These are phyloP conservation scores for Aspergillus chevalieri DNA, from an alignment of 2,329 filamentous ascomycete genomes.

Conservation along the genomic window DNA sequence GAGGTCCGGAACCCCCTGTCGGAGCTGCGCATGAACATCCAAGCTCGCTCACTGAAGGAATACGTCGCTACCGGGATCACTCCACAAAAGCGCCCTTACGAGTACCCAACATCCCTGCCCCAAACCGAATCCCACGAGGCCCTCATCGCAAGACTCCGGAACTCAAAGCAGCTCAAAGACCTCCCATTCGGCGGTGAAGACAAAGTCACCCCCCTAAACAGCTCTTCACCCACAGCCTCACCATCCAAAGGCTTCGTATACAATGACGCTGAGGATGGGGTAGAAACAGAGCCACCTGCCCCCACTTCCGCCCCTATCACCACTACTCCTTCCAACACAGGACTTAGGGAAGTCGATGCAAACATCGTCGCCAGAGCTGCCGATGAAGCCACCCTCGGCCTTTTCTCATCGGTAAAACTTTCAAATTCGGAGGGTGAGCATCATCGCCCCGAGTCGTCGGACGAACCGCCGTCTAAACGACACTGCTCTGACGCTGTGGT, in stretches of 20 bases:
- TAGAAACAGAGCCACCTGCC: conserved; percentile 26
- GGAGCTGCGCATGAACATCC: conserved; percentile 64
- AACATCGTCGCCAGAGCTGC: conserved; percentile 37
- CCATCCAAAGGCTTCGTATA: conserved; percentile 50
- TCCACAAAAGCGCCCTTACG: conserved; percentile 72
- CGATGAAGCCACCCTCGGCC: conserved; percentile 8
- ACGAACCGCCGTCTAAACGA: conserved; percentile 19
- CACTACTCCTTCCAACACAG: conserved; percentile 32
- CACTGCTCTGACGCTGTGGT: conserved; percentile 22
- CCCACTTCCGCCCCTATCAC: conserved; percentile 10
- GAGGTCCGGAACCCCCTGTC: conserved; percentile 63
- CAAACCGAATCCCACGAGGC: conserved; percentile 61
- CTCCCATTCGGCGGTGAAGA: conserved; percentile 28
- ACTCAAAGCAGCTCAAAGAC: conserved; percentile 28
- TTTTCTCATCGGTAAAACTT: conserved; percentile 6
- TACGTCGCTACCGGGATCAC: conserved; percentile 82
- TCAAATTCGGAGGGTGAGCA: too few relatives aligned
- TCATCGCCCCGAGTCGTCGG: too few relatives aligned
- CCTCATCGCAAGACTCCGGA: conserved; percentile 49
- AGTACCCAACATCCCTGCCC: conserved; percentile 73
- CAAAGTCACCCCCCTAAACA: conserved; percentile 12
- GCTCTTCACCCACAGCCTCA: conserved; percentile 27
- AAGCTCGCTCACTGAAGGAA: conserved; percentile 61
- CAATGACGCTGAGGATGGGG: conserved; percentile 41
- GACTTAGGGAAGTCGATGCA: conserved; percentile 49